Evolutionary conservation across 2,329 filamentous ascomycete genomes (phyloP).

Genomic region (Trichoderma atrobrunneum): DNA sequence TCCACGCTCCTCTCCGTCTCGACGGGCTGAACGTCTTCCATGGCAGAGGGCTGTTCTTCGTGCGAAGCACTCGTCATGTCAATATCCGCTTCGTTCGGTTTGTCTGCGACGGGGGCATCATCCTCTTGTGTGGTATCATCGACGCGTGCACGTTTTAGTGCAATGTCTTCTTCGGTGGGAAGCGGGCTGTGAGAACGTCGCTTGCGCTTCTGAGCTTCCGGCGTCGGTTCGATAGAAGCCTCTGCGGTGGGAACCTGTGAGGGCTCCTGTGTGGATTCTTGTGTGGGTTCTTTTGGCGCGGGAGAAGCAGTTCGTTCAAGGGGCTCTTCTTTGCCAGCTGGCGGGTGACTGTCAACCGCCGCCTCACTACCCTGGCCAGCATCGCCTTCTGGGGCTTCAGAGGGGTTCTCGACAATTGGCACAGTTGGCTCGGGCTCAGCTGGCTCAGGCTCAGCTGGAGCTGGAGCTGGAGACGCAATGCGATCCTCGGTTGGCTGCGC

Average conservation of each 20-base stretch:
- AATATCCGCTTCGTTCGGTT: constrained; percentile 12
- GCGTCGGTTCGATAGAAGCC: not conserved
- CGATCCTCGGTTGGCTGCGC: constrained; percentile 20
- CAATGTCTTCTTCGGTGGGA: constrained; percentile 51
- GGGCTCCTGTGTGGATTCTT: constrained; percentile 2
- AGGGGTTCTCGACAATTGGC: not conserved
- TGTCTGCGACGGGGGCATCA: constrained; percentile 12
- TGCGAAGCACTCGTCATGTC: not conserved
- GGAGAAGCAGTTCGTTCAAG: not conserved
- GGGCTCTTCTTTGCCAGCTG: not conserved
- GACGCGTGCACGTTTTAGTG: constrained; percentile 54
- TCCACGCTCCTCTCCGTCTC: constrained; percentile 39
- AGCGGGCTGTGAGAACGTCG: constrained; percentile 62
- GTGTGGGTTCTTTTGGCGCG: not conserved
- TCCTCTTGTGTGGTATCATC: constrained; percentile 24
- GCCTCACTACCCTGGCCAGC: constrained; percentile 5
- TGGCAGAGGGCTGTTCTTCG: not conserved
- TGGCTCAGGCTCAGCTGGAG: constrained; percentile 17
- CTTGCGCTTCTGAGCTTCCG: constrained; percentile 62
- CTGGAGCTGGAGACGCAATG: constrained; percentile 16
- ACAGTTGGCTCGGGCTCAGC: constrained; percentile 17
- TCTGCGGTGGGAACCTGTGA: not conserved
- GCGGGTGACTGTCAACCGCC: constrained; percentile 6
- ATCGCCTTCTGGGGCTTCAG: constrained; percentile 8
- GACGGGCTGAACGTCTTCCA: constrained; percentile 6